Evolutionary conservation across 2,329 filamentous ascomycete genomes (phyloP).

Genomic region (Chrysoporthe puriensis): DNA sequence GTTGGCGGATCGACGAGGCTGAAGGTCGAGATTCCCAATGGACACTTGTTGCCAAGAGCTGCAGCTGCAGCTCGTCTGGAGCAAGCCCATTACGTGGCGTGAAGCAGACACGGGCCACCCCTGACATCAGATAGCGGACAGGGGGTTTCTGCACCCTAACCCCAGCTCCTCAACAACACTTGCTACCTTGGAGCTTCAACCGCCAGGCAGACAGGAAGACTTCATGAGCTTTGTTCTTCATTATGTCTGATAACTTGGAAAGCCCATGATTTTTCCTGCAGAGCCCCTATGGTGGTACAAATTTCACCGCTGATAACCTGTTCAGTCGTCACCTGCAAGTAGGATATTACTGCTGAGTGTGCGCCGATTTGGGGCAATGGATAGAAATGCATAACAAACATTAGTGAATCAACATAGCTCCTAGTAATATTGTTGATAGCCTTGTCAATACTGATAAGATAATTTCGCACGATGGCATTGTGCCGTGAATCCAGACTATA

Average conservation of each 20-base stretch:
- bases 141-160: neutral
- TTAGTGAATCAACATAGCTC: slow-evolving; percentile 28
- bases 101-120: slow-evolving; percentile 20
- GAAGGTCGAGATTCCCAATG: slow-evolving; percentile 18
- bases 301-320: too few species aligned
- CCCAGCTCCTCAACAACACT: too few species aligned
- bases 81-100: slow-evolving; percentile 28
- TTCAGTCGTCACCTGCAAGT: too few species aligned
- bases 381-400: too few species aligned
- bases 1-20: slow-evolving; percentile 21
- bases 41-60: slow-evolving; percentile 24
- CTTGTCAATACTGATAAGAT: slow-evolving; percentile 32
- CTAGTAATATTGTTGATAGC: slow-evolving; percentile 29
- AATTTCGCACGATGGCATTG: slow-evolving; percentile 32
- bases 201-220: too few species aligned
- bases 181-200: too few species aligned
- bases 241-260: too few species aligned
- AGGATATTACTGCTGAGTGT: too few species aligned
- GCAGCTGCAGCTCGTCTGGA: slow-evolving; percentile 5
- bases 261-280: too few species aligned
- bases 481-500: slow-evolving; percentile 31
- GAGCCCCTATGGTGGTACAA: too few species aligned
- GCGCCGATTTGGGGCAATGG: too few species aligned
- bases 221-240: too few species aligned
- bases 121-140: neutral